Conservation (phyloP, 2,329 filamentous ascomycete genomes). For the Hypocreales sp. region DNA sequence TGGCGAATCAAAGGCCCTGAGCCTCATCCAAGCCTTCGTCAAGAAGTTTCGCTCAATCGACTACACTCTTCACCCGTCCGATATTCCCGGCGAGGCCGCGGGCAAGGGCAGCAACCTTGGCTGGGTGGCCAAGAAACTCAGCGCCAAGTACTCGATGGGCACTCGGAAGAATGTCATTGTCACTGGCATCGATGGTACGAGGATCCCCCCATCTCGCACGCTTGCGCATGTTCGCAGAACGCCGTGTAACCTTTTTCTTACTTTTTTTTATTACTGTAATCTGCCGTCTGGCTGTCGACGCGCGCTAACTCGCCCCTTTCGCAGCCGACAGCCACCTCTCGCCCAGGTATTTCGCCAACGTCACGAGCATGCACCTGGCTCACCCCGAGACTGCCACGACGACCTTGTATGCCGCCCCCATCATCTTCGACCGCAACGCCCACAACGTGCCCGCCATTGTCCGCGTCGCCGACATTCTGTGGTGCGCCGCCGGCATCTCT, state of each 20-base stretch:
- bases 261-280: too few relatives aligned
- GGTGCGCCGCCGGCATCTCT: constrained; percentile 56
- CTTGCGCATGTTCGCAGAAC: too few relatives aligned
- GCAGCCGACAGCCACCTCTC: constrained; percentile 57
- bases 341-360: constrained; percentile 48
- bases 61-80: constrained; percentile 50
- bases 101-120: constrained; percentile 63
- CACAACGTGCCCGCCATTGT: constrained; percentile 52
- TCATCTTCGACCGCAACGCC: constrained; percentile 61
- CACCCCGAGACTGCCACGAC: constrained; percentile 43
- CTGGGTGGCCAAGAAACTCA: constrained; percentile 53
- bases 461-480: constrained; percentile 56
- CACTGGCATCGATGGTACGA: constrained; percentile 58
- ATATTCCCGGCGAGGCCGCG: constrained; percentile 51
- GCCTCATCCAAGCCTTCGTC: constrained; percentile 45
- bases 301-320: constrained; percentile 1
- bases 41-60: constrained; percentile 52
- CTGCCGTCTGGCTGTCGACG: background rate
- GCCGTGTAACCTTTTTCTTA: too few relatives aligned
- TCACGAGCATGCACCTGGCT: constrained; percentile 46
- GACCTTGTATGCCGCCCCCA: constrained; percentile 53
- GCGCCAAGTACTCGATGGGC: constrained; percentile 39
- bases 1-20: constrained; percentile 44
- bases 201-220: background rate
- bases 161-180: constrained; percentile 47